Percentiles rank a stretch among this genome's conserved stretches.
phyloP scores from a whole-genome alignment of 2,329 filamentous ascomycete species.

The Hymenoscyphus albidus region DNA sequence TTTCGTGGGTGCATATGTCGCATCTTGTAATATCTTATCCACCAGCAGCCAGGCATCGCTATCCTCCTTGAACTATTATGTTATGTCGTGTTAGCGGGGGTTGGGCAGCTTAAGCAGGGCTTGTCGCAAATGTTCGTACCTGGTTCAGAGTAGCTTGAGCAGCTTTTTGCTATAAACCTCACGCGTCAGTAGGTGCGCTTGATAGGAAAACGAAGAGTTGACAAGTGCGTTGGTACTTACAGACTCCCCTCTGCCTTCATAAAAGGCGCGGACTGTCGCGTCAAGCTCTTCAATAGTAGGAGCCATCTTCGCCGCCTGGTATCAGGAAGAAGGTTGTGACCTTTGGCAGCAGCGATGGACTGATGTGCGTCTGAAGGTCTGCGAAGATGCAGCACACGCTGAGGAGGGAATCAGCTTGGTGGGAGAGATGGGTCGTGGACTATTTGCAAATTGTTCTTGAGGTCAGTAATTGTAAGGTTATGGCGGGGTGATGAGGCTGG shows the following conservation, averaged over 20 bases:
- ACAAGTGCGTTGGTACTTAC: constrained; percentile 48
- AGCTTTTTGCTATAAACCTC: constrained; percentile 77
- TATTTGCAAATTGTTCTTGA: constrained; percentile 21
- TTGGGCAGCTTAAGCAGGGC: constrained; percentile 4
- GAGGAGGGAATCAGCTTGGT: constrained; percentile 17
- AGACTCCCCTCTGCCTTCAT: constrained; percentile 91
- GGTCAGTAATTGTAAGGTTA: constrained; percentile 19
- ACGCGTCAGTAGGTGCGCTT: constrained; percentile 37
- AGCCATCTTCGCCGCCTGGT: constrained; percentile 51
- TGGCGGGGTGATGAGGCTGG: constrained; percentile 18
- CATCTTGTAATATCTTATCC: constrained; percentile 92
- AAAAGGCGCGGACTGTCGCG: constrained; percentile 92
- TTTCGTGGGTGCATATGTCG: constrained; percentile 93
- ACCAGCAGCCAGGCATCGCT: constrained; percentile 97
- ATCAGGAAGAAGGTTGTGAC: constrained; percentile 20
- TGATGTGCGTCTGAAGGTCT: constrained; percentile 15
- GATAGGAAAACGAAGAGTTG: constrained; percentile 7
- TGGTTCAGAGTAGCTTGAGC: constrained; percentile 91
- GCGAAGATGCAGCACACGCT: constrained; percentile 29
- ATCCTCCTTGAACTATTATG: constrained; percentile 88
- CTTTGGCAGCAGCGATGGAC: constrained; percentile 26
- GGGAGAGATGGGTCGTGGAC: constrained; percentile 13
- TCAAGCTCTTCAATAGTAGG: constrained; percentile 90
- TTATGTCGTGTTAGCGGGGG: constrained; percentile 24
- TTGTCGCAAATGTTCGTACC: constrained; percentile 49